Conservation (phyloP, 1,139 yeast species). For the Tardiomyces blankii region DNA sequence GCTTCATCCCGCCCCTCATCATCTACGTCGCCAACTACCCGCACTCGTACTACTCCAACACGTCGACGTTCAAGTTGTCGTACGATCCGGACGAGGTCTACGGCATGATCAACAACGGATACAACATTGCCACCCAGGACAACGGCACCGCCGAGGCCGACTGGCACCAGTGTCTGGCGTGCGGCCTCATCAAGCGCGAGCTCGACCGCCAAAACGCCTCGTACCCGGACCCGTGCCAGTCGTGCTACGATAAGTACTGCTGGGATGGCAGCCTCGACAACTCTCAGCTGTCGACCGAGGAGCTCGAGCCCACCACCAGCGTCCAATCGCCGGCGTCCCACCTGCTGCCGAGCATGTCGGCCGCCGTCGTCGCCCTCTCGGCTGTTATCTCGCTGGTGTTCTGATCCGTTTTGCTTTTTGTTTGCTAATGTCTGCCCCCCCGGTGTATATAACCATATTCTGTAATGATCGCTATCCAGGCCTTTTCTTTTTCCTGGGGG, state of each 20-base stretch:
- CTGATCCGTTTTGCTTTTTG: neutral
- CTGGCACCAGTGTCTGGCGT: slow-evolving; percentile 76
- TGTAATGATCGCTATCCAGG: too few relatives aligned
- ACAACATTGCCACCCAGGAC: slow-evolving; percentile 60
- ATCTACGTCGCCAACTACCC: slow-evolving; percentile 75
- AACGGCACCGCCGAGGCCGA: slow-evolving; percentile 63
- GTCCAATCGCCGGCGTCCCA: neutral
- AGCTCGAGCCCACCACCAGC: neutral
- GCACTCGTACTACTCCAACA: slow-evolving; percentile 55
- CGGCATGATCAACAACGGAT: slow-evolving; percentile 66
- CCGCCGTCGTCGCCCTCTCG: neutral
- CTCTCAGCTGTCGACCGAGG: neutral
- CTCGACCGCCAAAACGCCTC: slow-evolving; percentile 58
- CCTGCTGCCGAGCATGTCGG: neutral
- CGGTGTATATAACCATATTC: too few relatives aligned
- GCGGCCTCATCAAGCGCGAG: slow-evolving; percentile 75
- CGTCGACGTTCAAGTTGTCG: slow-evolving; percentile 61
- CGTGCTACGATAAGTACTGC: slow-evolving; percentile 67
- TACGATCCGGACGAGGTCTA: slow-evolving; percentile 52
- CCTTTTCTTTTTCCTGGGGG: too few relatives aligned
- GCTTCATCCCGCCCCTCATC: slow-evolving; percentile 53
- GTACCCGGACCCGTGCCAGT: slow-evolving; percentile 59
- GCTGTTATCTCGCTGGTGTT: neutral
- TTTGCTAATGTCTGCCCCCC: neutral
- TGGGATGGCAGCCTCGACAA: slow-evolving; percentile 47